Conservation (phyloP, 192 early-diverging fungal species). For the Gamsiella multidivaricata region DNA sequence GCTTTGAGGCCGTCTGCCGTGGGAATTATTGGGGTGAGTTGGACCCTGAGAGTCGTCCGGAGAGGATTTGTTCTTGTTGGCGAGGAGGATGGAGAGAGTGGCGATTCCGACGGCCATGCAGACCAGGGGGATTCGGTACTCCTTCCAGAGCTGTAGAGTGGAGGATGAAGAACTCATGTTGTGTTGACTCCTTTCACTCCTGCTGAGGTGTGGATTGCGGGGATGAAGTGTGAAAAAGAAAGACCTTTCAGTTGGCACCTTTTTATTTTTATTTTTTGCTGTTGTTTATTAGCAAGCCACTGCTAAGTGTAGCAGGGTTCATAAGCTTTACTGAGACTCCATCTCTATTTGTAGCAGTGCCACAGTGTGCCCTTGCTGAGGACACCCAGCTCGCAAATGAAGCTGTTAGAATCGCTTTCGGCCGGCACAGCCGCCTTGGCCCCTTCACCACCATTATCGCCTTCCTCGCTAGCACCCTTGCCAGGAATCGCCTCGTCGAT, state of each 20-base stretch:
- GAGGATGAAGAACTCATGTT: constrained; percentile 39
- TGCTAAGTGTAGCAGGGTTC: too few species aligned
- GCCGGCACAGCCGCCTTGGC: background rate
- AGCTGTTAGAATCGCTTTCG: constrained; percentile 29
- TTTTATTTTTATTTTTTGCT: constrained; percentile 1
- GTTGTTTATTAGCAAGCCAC: background rate
- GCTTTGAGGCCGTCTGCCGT: background rate
- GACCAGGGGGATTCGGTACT: constrained; percentile 51
- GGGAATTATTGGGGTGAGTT: background rate
- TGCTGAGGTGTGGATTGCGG: background rate
- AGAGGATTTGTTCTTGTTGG: constrained; percentile 25
- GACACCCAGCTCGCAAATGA: constrained; percentile 39
- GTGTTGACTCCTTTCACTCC: background rate
- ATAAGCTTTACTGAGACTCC: too few species aligned
- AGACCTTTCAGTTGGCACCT: background rate
- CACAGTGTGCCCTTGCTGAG: constrained; percentile 36
- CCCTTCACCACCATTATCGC: background rate
- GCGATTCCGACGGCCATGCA: constrained; percentile 50
- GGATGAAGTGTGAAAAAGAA: background rate
- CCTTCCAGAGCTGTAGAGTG: constrained; percentile 46
- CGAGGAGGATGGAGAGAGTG: constrained; percentile 42
- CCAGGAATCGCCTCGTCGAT: constrained; percentile 6
- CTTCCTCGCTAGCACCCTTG: background rate
- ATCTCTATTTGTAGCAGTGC: constrained; percentile 36
- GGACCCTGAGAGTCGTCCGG: background rate